Conservation (phyloP, 2,329 filamentous ascomycete species). For the Paracoccidioides lutzii region DNA sequence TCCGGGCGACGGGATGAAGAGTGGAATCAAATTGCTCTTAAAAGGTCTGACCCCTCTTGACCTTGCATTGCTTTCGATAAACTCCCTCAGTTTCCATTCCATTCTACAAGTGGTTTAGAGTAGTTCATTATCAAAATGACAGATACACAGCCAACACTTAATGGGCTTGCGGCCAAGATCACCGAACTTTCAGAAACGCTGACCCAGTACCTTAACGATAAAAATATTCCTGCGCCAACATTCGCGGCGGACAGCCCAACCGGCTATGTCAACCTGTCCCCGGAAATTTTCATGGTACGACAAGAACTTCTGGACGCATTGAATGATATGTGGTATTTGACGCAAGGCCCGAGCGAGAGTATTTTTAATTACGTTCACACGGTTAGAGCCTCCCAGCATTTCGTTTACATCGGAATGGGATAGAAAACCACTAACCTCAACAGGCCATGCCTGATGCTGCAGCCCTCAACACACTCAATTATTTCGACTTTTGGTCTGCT, state of each 20-base stretch:
- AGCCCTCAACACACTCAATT: constrained; percentile 37
- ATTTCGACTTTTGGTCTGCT: constrained; percentile 41
- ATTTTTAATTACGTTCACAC: constrained; percentile 23
- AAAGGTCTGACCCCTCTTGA: not conserved
- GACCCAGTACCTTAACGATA: constrained; percentile 18
- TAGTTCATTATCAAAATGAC: not conserved
- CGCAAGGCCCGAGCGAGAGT: constrained; percentile 39
- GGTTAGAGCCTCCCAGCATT: not conserved
- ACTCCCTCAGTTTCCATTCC: not conserved
- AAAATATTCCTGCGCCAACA: constrained; percentile 32
- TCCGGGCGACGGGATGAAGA: not conserved
- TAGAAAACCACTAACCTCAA: not conserved
- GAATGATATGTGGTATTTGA: constrained; percentile 36
- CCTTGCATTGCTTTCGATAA: not conserved
- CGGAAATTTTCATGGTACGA: constrained; percentile 33
- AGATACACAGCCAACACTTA: constrained; percentile 6
- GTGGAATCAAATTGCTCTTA: not conserved
- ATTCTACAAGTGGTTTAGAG: not conserved
- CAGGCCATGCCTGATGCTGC: constrained; percentile 35
- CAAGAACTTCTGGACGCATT: constrained; percentile 35
- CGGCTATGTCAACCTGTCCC: constrained; percentile 31
- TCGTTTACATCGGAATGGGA: not conserved
- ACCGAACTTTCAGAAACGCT: constrained; percentile 6
- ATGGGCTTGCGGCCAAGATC: constrained; percentile 7
- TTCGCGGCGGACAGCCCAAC: constrained; percentile 34